These are phyloP conservation scores for Escovopsis weberi DNA, from an alignment of 2,329 filamentous ascomycete genomes.

Conservation along the genomic window DNA sequence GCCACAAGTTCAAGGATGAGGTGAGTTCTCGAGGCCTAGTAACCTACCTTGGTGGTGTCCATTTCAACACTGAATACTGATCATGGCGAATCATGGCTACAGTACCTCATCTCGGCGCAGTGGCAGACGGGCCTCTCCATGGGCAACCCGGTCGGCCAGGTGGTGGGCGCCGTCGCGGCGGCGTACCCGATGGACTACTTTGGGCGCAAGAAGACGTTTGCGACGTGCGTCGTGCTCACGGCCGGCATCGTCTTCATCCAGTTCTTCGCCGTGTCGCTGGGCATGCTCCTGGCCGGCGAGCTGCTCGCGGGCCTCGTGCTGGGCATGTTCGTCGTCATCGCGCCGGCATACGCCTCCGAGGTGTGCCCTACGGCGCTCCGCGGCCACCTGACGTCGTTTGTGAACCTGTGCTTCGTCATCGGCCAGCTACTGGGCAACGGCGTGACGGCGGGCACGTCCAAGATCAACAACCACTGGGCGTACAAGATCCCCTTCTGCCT, in stretches of 20 bases:
- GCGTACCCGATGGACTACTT: constrained; percentile 26
- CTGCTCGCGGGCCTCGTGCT: constrained; percentile 29
- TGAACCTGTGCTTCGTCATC: constrained; percentile 29
- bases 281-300: constrained; percentile 28
- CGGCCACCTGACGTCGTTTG: constrained; percentile 25
- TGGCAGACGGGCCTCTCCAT: constrained; percentile 35
- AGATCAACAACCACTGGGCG: constrained; percentile 35
- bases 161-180: constrained; percentile 37
- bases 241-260: constrained; percentile 16
- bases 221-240: constrained; percentile 26
- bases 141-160: constrained; percentile 42
- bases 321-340: constrained; percentile 28
- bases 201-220: constrained; percentile 33
- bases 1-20: constrained; percentile 29
- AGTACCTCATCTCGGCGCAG: constrained; percentile 24
- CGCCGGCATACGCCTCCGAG: constrained; percentile 29
- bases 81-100: not conserved
- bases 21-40: constrained; percentile 4
- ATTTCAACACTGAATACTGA: not conserved
- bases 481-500: constrained; percentile 34
- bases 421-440: constrained; percentile 21
- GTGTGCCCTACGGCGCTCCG: constrained; percentile 27
- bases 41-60: no score
- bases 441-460: constrained; percentile 7
- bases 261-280: constrained; percentile 20